Evolutionary conservation across 441 rosid genomes (phyloP), one percentile per base, ranked within the genome.

Genomic region (Macaranga tanarius): DNA sequence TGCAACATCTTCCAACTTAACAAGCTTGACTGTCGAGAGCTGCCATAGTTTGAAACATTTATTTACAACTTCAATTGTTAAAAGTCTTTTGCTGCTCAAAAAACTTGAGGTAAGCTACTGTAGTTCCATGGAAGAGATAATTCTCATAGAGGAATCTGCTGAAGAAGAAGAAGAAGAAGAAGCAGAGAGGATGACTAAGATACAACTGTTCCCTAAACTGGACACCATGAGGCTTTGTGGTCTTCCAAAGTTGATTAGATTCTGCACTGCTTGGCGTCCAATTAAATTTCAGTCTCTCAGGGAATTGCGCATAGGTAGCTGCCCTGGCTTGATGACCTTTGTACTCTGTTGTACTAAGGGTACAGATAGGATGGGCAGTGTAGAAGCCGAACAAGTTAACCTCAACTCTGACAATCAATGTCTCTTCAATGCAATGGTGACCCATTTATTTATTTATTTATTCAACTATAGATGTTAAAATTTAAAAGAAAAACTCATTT

Each of bases 61-160:
- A n/a, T n/a, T n/a, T n/a, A n/a, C n/a, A n/a, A n/a, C n/a, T n/a
- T n/a, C n/a, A n/a, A n/a, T n/a, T n/a, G n/a, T n/a, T n/a, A n/a
- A n/a, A n/a, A n/a, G n/a, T n/a, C 65, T 79, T 55, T 17, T 4
- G 19, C 75, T 56, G 10, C 79, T 75, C 51, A 44, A 75, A 55
- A 44, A 20, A 20, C 71, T 79, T 75, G 47, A 52, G 19, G 38
- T 78, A 67, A 0, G 15, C 9, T 3, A 61, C 4, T 69, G 76
- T 20, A 4, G 4, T 0, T 8, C 19, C 4, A 17, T 79, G 42
- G 73, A 67, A 44, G 73, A 45, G 34, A 60, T 72, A 72, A 42
- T 77, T 4, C 54, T 10, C 1, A 31, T 20, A 17, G 65, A 62
- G 65, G 73, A 28, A 31, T 11, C 10, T 25, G 55, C 7, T n/a